phyloP scores from a whole-genome alignment of 352 stramenopile species.

The Globisporangium middletonii region DNA sequence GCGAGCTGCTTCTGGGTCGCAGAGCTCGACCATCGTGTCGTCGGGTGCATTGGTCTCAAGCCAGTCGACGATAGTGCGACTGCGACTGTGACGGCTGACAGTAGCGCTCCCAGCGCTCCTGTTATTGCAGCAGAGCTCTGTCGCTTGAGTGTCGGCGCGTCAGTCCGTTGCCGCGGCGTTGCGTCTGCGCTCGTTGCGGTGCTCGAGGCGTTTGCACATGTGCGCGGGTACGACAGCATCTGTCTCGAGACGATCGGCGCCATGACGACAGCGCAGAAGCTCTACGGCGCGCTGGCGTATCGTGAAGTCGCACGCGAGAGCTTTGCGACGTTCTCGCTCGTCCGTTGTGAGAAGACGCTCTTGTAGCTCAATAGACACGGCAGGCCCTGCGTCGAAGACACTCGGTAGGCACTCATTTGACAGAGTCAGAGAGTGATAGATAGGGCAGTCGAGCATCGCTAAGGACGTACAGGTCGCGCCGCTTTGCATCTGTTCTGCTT shows the following conservation, averaged over 20 bases:
- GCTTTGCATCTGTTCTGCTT: not conserved
- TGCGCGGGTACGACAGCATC: conserved; percentile 26
- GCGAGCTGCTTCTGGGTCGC: conserved; percentile 60
- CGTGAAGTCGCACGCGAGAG: conserved; percentile 19
- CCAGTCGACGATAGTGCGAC: conserved; percentile 3
- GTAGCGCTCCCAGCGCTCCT: too few species aligned
- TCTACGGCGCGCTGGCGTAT: conserved; percentile 47
- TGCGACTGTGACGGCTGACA: too few species aligned
- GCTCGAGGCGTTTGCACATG: conserved; percentile 34
- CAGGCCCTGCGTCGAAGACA: too few species aligned
- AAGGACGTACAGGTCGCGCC: not conserved
- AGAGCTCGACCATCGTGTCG: conserved; percentile 25
- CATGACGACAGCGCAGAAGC: conserved; percentile 46
- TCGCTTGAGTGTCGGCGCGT: conserved; percentile 42
- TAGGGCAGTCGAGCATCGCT: too few species aligned
- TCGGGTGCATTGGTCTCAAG: conserved; percentile 62
- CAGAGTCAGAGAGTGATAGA: too few species aligned
- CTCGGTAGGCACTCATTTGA: too few species aligned
- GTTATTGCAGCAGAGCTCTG: conserved; percentile 38
- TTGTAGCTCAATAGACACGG: not conserved
- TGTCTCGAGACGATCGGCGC: conserved; percentile 55
- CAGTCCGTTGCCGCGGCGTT: conserved; percentile 36
- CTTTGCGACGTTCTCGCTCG: conserved; percentile 43
- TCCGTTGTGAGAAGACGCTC: conserved; percentile 42
- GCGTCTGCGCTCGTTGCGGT: conserved; percentile 35